phyloP scores from a whole-genome alignment of 768 basidiomycete species.

The Collybia mongolica region DNA sequence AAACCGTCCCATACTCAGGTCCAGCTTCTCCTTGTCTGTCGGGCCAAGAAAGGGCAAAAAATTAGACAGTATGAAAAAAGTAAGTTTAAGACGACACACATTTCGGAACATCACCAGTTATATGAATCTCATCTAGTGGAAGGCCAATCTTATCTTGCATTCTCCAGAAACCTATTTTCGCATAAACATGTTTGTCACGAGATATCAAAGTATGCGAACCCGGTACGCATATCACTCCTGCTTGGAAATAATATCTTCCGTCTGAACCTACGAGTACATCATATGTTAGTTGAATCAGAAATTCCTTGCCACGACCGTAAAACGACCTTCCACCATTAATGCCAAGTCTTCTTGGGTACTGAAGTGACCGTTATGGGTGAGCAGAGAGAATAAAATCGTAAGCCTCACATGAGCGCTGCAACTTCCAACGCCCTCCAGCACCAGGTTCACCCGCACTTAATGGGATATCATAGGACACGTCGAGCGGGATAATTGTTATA shows the following conservation, averaged over 20 bases:
- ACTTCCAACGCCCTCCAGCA: constrained; percentile 54
- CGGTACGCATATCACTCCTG: constrained; percentile 64
- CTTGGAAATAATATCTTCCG: constrained; percentile 73
- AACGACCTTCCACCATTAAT: constrained; percentile 56
- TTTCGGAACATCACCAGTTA: constrained; percentile 67
- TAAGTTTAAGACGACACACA: constrained; percentile 33
- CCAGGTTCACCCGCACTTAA: constrained; percentile 26
- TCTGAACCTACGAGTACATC: constrained; percentile 44
- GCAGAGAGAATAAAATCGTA: too few species aligned
- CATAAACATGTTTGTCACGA: neutral
- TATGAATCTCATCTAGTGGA: constrained; percentile 71
- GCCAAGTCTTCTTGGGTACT: constrained; percentile 60
- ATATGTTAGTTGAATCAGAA: too few species aligned
- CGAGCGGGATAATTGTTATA: constrained; percentile 50
- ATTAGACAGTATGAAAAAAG: too few species aligned
- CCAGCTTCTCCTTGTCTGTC: constrained; percentile 54
- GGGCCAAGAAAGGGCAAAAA: too few species aligned
- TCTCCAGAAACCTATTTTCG: constrained; percentile 67
- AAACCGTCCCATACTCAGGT: constrained; percentile 65
- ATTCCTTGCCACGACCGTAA: too few species aligned
- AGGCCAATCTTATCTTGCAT: constrained; percentile 75
- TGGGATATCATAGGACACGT: constrained; percentile 49
- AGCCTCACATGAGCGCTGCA: constrained; percentile 55
- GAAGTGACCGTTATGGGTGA: constrained; percentile 9
- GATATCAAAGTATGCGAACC: constrained; percentile 34